phyloP scores from a whole-genome alignment of 192 early-diverging fungal species.

The Backusella psychrophila region DNA sequence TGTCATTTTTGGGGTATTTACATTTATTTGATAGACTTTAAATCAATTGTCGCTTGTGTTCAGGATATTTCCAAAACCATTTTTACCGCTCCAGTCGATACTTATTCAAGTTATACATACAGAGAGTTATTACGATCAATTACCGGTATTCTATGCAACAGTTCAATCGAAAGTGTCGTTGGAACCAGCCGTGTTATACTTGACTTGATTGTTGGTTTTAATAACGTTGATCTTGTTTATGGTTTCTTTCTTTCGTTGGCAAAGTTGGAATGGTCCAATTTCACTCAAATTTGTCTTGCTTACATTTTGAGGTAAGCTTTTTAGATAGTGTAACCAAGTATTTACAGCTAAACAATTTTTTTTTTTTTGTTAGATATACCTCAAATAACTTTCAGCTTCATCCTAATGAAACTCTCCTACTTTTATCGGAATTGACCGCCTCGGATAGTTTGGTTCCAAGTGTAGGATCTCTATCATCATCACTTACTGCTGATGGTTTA shows the following conservation, averaged over 20 bases:
- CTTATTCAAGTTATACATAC: slow-evolving; percentile 24
- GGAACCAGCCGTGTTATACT: slow-evolving; percentile 29
- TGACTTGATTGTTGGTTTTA: slow-evolving; percentile 25
- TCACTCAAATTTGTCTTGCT: slow-evolving; percentile 72
- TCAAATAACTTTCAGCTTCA: slow-evolving; percentile 35
- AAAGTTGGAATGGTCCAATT: slow-evolving; percentile 66
- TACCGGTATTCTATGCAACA: slow-evolving; percentile 30
- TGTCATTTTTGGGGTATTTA: no score
- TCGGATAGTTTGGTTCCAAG: slow-evolving; percentile 35
- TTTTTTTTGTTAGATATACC: slow-evolving; percentile 34
- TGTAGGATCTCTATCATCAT: slow-evolving; percentile 44
- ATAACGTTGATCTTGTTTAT: slow-evolving; percentile 58
- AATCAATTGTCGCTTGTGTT: slow-evolving; percentile 37
- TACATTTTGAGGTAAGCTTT: slow-evolving; percentile 51
- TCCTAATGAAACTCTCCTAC: slow-evolving; percentile 42
- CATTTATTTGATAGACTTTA: slow-evolving; percentile 37
- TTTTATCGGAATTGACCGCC: slow-evolving; percentile 45
- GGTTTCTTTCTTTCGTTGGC: slow-evolving; percentile 67
- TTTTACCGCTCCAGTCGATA: slow-evolving; percentile 22
- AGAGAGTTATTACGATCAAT: slow-evolving; percentile 25
- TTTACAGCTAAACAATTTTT: not conserved
- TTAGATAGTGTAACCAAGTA: not conserved
- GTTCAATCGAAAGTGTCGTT: slow-evolving; percentile 30
- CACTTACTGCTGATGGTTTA: slow-evolving; percentile 45
- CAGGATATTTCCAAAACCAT: slow-evolving; percentile 38